Evolutionary conservation across 805 yeast species (phyloP).

Genomic region (Yamadazyma philogaea): DNA sequence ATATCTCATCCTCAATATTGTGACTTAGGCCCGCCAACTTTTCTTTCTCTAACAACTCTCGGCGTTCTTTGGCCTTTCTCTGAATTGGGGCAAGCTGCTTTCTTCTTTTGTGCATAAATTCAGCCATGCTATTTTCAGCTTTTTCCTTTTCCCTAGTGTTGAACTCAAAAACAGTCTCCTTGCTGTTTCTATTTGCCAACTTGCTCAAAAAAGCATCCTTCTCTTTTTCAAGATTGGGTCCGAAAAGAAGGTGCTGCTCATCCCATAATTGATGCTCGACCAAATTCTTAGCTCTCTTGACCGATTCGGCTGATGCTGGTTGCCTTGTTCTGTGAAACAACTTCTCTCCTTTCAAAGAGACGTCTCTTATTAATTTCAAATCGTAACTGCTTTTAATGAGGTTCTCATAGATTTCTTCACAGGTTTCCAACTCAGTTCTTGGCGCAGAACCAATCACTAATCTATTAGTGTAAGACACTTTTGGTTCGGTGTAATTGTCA

Average conservation of each 20-base stretch:
- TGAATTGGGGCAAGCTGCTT: constrained; percentile 87
- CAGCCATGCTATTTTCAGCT: constrained; percentile 64
- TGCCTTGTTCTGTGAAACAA: constrained; percentile 81
- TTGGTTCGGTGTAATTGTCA: constrained; percentile 49
- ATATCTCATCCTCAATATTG: constrained; percentile 68
- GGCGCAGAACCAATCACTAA: constrained; percentile 84
- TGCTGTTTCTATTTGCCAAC: constrained; percentile 62
- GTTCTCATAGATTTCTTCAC: constrained; percentile 67
- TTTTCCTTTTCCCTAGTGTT: constrained; percentile 41
- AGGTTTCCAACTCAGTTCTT: constrained; percentile 62
- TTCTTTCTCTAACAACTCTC: constrained; percentile 66
- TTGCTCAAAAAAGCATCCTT: constrained; percentile 69
- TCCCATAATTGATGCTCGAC: constrained; percentile 76
- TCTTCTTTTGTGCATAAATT: constrained; percentile 83
- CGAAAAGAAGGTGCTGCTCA: constrained; percentile 76
- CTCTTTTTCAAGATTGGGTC: constrained; percentile 69
- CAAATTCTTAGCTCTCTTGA: constrained; percentile 79
- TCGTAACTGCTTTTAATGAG: constrained; percentile 66
- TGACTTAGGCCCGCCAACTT: constrained; percentile 73
- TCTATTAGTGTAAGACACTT: constrained; percentile 66
- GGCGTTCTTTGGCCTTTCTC: constrained; percentile 67
- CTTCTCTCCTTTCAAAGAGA: constrained; percentile 83
- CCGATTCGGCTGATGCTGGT: constrained; percentile 82
- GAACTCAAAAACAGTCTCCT: constrained; percentile 94
- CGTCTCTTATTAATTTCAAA: constrained; percentile 58